Evolutionary conservation across 139 green algal species (phyloP).

Genomic region (Chlorella sorokiniana): DNA sequence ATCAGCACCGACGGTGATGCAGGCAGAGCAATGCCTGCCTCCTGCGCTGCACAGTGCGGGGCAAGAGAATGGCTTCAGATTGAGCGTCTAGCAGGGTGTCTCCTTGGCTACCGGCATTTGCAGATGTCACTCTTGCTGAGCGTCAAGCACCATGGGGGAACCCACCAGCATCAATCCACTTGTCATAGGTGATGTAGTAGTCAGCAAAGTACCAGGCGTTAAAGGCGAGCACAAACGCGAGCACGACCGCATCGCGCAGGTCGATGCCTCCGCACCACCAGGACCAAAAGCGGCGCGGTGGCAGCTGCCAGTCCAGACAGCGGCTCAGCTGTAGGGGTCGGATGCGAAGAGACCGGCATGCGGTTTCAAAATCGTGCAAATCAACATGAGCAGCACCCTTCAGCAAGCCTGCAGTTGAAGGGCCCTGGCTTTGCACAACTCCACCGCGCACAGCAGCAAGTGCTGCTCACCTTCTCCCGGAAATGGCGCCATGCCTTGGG

Average conservation of each 20-base stretch:
- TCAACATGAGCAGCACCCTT: neutral
- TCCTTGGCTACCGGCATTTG: neutral
- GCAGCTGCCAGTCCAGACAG: neutral
- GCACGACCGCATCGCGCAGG: neutral
- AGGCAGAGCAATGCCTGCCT: neutral
- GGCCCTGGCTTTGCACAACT: no score
- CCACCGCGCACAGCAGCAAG: no score
- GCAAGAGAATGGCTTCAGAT: neutral
- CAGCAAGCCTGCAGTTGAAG: neutral
- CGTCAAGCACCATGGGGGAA: neutral
- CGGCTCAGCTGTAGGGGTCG: neutral
- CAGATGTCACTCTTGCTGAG: neutral
- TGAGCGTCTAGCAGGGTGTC: neutral
- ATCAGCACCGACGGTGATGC: neutral
- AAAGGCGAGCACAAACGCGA: neutral
- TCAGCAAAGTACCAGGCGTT: slow-evolving; percentile 9
- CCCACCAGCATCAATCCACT: neutral
- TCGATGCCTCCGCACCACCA: slow-evolving; percentile 42
- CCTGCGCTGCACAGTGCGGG: neutral
- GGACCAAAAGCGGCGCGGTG: slow-evolving; percentile 17
- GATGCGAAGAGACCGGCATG: neutral
- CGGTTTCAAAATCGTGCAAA: neutral
- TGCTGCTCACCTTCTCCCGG: no score
- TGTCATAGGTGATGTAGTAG: neutral
- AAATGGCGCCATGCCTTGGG: no score